Conservation (phyloP, 2,329 filamentous ascomycete species). For the Aureobasidium sp. region DNA sequence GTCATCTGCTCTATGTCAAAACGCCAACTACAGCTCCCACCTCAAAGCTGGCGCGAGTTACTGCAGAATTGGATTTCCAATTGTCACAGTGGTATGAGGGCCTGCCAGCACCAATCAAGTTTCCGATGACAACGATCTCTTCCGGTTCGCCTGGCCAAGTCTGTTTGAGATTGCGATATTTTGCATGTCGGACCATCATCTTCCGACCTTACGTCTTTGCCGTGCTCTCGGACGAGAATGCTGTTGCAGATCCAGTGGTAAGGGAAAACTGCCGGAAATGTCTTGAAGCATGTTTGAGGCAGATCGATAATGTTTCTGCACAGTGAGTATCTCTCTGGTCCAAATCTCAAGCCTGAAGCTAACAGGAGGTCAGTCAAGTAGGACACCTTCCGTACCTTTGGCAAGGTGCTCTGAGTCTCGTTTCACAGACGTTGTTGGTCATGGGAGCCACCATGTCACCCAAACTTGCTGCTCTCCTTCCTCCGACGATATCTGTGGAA, state of each 20-base stretch:
- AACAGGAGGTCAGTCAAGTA: conserved; percentile 49
- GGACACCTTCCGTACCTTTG: conserved; percentile 80
- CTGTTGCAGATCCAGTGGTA: conserved; percentile 62
- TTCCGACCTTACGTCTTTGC: conserved; percentile 76
- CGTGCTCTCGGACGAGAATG: conserved; percentile 68
- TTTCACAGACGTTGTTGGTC: conserved; percentile 70
- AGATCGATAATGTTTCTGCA: conserved; percentile 68
- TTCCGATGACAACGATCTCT: conserved; percentile 60
- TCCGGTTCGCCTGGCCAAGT: conserved; percentile 69
- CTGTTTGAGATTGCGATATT: conserved; percentile 70
- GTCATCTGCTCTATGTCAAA: conserved; percentile 21
- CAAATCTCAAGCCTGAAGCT: neutral
- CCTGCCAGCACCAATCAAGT: conserved; percentile 65
- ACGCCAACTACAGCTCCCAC: conserved; percentile 47
- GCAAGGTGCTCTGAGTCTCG: conserved; percentile 76
- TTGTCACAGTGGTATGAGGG: conserved; percentile 79
- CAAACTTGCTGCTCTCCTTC: conserved; percentile 58
- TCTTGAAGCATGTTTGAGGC: conserved; percentile 68
- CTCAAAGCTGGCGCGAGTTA: conserved; percentile 65
- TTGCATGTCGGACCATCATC: conserved; percentile 78
- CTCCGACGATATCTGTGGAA: conserved; percentile 51
- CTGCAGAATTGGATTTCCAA: conserved; percentile 73
- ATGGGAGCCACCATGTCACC: conserved; percentile 81
- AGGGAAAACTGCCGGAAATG: conserved; percentile 74
- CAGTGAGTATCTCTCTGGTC: conserved; percentile 48